These are phyloP conservation scores for Arctium lappa DNA, from an alignment of 129 eudicot genomes.

Conservation along the genomic window DNA sequence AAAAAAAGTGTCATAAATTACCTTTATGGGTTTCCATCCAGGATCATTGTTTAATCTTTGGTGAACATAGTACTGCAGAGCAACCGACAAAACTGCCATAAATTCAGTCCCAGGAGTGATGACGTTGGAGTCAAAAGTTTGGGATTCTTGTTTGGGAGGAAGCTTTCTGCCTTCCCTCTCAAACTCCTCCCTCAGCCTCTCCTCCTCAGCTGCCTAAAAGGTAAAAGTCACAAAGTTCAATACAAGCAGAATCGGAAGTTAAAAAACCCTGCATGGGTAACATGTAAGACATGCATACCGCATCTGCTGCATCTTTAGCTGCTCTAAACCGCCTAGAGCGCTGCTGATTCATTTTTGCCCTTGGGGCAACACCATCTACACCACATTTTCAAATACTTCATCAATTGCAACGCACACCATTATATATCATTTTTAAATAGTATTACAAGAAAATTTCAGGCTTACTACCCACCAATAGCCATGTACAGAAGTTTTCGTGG, in stretches of 20 bases:
- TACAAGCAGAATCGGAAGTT: neutral
- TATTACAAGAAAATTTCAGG: neutral
- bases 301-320: conserved; percentile 97
- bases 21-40: conserved; percentile 95
- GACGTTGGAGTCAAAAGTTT: conserved; percentile 88
- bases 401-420: neutral
- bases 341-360: conserved; percentile 99
- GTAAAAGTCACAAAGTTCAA: conserved; percentile 1
- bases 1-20: conserved; percentile 13
- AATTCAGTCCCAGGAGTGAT: conserved; percentile 97
- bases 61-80: conserved; percentile 89
- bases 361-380: conserved; percentile 99
- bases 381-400: conserved; percentile 10
- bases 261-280: neutral
- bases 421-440: neutral
- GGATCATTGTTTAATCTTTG: conserved; percentile 91
- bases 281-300: conserved; percentile 46
- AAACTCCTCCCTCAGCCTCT: conserved; percentile 79
- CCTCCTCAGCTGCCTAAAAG: conserved; percentile 98
- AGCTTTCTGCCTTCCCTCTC: conserved; percentile 97
- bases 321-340: conserved; percentile 98
- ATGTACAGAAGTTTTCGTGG: conserved; percentile 59
- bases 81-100: conserved; percentile 86
- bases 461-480: conserved; percentile 52
- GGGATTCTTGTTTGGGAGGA: conserved; percentile 87